These are phyloP conservation scores for Leptosphaerulina australis DNA, from an alignment of 2,329 filamentous ascomycete genomes.

Conservation along the genomic window DNA sequence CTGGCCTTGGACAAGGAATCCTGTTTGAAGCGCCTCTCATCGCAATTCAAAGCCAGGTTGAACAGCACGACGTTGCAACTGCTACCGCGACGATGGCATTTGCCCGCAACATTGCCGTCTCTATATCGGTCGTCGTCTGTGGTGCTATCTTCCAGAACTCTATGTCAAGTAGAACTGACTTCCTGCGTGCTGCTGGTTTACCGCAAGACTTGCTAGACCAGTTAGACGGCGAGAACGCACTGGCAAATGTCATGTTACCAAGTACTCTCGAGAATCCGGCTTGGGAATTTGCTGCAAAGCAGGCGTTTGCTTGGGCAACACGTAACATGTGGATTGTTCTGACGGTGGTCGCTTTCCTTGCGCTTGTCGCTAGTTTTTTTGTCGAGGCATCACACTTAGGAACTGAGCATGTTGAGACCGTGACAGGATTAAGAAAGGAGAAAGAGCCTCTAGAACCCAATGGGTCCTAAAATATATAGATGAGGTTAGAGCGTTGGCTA, in stretches of 20 bases:
- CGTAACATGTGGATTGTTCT: slow-evolving; percentile 58
- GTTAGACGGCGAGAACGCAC: slow-evolving; percentile 64
- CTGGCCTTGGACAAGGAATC: slow-evolving; percentile 58
- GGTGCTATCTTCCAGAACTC: slow-evolving; percentile 61
- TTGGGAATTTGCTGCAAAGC: slow-evolving; percentile 52
- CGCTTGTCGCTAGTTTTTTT: slow-evolving; percentile 48
- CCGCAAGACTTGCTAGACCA: slow-evolving; percentile 55
- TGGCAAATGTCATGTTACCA: slow-evolving; percentile 65
- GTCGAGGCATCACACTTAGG: slow-evolving; percentile 50
- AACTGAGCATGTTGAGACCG: slow-evolving; percentile 54
- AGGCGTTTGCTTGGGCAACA: slow-evolving; percentile 52
- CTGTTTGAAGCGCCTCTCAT: slow-evolving; percentile 63
- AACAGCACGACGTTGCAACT: slow-evolving; percentile 57
- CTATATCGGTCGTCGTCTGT: slow-evolving; percentile 58
- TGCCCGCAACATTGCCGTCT: slow-evolving; percentile 52
- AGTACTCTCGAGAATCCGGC: slow-evolving; percentile 54
- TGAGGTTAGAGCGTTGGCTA: no score
- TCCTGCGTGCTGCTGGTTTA: slow-evolving; percentile 56
- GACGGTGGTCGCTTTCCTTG: slow-evolving; percentile 47
- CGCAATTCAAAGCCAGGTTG: slow-evolving; percentile 61
- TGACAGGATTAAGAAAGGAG: slow-evolving; percentile 52
- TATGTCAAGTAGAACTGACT: slow-evolving; percentile 63
- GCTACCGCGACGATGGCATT: slow-evolving; percentile 61
- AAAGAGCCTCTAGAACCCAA: slow-evolving; percentile 5
- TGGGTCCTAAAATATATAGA: background rate